Evolutionary conservation across 257 asterid genomes (phyloP), one percentile per base, ranked within the genome.

Genomic region (Penstemon barbatus): DNA sequence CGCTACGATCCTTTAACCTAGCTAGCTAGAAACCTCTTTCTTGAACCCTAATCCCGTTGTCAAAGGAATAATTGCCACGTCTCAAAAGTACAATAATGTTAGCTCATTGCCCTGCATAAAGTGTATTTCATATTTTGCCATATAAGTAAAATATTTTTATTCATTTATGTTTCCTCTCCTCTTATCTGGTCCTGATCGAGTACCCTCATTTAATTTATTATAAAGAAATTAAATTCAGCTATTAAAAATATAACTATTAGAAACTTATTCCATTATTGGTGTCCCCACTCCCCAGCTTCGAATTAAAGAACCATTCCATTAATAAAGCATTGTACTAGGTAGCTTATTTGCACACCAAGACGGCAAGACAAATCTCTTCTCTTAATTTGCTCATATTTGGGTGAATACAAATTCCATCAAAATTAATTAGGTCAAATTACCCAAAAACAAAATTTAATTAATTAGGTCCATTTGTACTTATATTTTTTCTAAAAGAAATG

Each of bases 41-140:
- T 59, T 9, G 41, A 7, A 12, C 12, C 65, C 33, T 39, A 42
- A 41, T 59, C 9, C 65, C 65, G n/a, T 59, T 37, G 15, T 11
- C 10, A 37, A 38, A 9, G 65, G 65, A 60, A 60, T 60, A 57
- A 57, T 57, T 57, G 62, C 13, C 65, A 60, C 65, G 51, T 8
- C 65, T 15, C 50, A 12, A 60, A 60, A 60, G 48, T 19, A 25
- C 33, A 25, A 25, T 25, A 25, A 25, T 1, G 33, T 25, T 25
- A 25, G 33, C 33, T 25, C 33, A 25, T 25, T 25, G 2, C 33
- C 33, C 33, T 2, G 2, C 33, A 25, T 25, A 25, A 25, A 25
- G 33, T 1, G 33, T 25, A 25, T 25, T 25, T 25, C 33, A 43
- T 4, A 6, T 18, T 56, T 56, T 18, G 19, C 41, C 19, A 33